These are phyloP conservation scores for Phaeosphaeriaceae sp. DNA, from an alignment of 2,329 filamentous ascomycete genomes.

Conservation along the genomic window DNA sequence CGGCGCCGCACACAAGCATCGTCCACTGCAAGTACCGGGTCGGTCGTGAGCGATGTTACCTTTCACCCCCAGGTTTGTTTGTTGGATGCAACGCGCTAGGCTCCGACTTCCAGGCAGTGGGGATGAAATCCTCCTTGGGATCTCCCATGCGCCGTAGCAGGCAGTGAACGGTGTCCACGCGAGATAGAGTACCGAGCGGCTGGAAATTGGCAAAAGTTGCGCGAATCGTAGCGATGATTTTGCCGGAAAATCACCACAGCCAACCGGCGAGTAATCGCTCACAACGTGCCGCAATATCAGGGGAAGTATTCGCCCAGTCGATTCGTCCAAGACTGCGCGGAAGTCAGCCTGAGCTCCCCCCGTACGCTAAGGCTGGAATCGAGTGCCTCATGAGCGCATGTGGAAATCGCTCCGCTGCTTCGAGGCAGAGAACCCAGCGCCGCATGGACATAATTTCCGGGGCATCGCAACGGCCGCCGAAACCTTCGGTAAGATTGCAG, in stretches of 20 bases:
- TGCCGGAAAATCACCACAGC: slow-evolving; percentile 10
- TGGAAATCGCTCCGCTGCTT: slow-evolving; percentile 20
- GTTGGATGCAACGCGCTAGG: slow-evolving; percentile 11
- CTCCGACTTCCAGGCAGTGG: slow-evolving; percentile 18
- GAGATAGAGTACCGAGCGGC: slow-evolving; percentile 19
- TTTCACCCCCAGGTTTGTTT: slow-evolving; percentile 13
- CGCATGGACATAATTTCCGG: slow-evolving; percentile 29
- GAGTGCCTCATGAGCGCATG: slow-evolving; percentile 18
- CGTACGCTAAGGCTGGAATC: slow-evolving; percentile 34
- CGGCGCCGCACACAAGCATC: neutral
- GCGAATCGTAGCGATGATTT: slow-evolving; percentile 8
- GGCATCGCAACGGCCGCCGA: slow-evolving; percentile 31
- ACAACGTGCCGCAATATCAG: slow-evolving; percentile 20
- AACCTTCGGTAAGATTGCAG: slow-evolving; percentile 28
- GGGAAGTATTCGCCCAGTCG: slow-evolving; percentile 22
- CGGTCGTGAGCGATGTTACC: slow-evolving; percentile 8
- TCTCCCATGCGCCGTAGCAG: slow-evolving; percentile 10
- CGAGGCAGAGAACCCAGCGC: slow-evolving; percentile 11
- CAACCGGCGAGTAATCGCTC: slow-evolving; percentile 18
- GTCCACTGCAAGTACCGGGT: neutral
- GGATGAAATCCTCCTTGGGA: slow-evolving; percentile 17
- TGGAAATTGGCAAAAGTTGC: slow-evolving; percentile 18
- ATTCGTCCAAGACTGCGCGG: slow-evolving; percentile 30
- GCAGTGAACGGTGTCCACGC: slow-evolving; percentile 19
- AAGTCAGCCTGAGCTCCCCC: slow-evolving; percentile 34